Evolutionary conservation across 2,329 filamentous ascomycete genomes (phyloP).

Genomic region (Neocucurbitaria cava): DNA sequence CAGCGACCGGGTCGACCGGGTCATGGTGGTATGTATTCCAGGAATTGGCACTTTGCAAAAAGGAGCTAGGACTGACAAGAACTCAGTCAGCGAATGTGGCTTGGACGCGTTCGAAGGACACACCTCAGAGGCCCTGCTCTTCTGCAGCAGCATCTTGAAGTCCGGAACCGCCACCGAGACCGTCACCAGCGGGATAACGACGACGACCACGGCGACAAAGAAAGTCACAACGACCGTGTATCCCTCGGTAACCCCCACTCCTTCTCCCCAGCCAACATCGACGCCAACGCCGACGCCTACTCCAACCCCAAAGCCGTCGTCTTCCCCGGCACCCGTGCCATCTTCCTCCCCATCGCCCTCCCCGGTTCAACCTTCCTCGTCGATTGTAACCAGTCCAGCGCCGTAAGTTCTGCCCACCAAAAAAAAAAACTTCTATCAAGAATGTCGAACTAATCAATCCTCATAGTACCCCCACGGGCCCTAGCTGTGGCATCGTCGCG

Average conservation of each 20-base stretch:
- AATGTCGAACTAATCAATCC: neutral
- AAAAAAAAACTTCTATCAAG: neutral
- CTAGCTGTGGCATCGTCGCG: conserved; percentile 38
- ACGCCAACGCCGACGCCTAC: conserved; percentile 16
- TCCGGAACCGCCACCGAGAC: conserved; percentile 36
- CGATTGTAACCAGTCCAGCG: conserved; percentile 21
- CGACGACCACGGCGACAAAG: conserved; percentile 29
- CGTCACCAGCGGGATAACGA: conserved; percentile 22
- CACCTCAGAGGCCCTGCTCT: conserved; percentile 36
- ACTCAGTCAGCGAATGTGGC: conserved; percentile 32
- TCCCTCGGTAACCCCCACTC: conserved; percentile 19
- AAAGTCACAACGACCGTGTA: conserved; percentile 33
- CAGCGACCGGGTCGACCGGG: conserved; percentile 23
- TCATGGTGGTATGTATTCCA: conserved; percentile 33
- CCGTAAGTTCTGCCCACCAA: conserved; percentile 24
- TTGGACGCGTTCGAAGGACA: conserved; percentile 41
- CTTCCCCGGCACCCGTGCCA: conserved; percentile 9
- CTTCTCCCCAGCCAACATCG: conserved; percentile 19
- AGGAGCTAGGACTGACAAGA: conserved; percentile 3
- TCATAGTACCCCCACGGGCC: conserved; percentile 22
- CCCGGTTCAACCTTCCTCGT: conserved; percentile 16
- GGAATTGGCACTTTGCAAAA: neutral
- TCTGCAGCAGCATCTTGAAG: conserved; percentile 38
- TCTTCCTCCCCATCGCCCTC: conserved; percentile 18
- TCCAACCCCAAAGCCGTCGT: conserved; percentile 1